phyloP scores from a whole-genome alignment of 2,329 filamentous ascomycete species.

The Sclerotinia glacialis region DNA sequence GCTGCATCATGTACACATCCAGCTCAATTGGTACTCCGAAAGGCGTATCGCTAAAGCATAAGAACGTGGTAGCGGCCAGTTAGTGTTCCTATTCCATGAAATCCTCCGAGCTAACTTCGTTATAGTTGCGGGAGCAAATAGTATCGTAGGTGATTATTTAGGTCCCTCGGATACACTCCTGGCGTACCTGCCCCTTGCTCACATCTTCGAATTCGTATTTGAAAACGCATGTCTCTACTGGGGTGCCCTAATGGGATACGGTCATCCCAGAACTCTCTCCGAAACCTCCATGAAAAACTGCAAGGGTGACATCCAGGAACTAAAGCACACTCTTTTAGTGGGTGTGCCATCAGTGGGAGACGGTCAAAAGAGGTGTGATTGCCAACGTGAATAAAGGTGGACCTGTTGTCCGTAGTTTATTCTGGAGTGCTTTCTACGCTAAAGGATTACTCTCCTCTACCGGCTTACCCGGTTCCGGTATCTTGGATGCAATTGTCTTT shows the following conservation, averaged over 20 bases:
- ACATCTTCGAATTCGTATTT: conserved; percentile 95
- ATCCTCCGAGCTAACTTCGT: conserved; percentile 23
- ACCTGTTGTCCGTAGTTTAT: conserved; percentile 67
- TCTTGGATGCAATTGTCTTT: conserved; percentile 82
- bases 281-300: conserved; percentile 85
- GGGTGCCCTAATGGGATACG: conserved; percentile 91
- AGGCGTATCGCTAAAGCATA: conserved; percentile 82
- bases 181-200: conserved; percentile 88
- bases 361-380: conserved; percentile 90
- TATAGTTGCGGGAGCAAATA: conserved; percentile 73
- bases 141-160: conserved; percentile 74
- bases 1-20: conserved; percentile 84
- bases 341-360: conserved; percentile 98
- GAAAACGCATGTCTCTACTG: conserved; percentile 88
- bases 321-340: conserved; percentile 83
- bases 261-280: conserved; percentile 82
- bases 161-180: conserved; percentile 76
- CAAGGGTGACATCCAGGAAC: conserved; percentile 88
- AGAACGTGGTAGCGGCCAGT: conserved; percentile 77
- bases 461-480: conserved; percentile 59
- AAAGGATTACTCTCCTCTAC: conserved; percentile 45
- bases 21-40: conserved; percentile 88
- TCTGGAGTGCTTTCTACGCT: conserved; percentile 61
- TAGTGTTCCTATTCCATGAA: conserved; percentile 38
- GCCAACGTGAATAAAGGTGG: conserved; percentile 62